Conservation (phyloP, 2,329 filamentous ascomycete genomes). For the Paecilomyces dactylethromorphus region DNA sequence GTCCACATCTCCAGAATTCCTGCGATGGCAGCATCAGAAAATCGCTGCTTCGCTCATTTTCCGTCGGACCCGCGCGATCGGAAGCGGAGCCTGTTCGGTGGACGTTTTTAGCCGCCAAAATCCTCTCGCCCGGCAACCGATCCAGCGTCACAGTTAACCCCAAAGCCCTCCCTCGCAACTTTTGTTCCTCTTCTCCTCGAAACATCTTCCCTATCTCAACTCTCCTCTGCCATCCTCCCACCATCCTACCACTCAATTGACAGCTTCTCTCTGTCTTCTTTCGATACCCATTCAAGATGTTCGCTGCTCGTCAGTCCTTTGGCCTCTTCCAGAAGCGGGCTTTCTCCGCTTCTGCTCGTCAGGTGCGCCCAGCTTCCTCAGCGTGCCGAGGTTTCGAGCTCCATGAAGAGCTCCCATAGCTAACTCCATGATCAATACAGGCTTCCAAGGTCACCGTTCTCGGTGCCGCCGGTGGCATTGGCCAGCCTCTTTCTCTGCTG, state of each 20-base stretch:
- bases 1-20: too few relatives aligned
- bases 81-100: constrained; percentile 11
- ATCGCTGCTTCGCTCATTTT: constrained; percentile 2
- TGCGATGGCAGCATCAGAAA: background rate
- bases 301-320: constrained; percentile 56
- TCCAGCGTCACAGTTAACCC: constrained; percentile 2
- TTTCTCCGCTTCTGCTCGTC: constrained; percentile 72
- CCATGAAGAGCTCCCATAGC: constrained; percentile 1
- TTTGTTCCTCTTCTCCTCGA: constrained; percentile 13
- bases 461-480: constrained; percentile 95
- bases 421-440: constrained; percentile 42
- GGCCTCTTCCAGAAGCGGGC: constrained; percentile 64
- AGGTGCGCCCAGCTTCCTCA: constrained; percentile 49
- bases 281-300: constrained; percentile 53
- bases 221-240: constrained; percentile 5
- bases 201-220: constrained; percentile 4
- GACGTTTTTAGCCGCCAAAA: constrained; percentile 10
- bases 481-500: constrained; percentile 93
- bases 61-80: constrained; percentile 10
- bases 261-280: constrained; percentile 2
- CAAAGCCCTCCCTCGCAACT: constrained; percentile 5
- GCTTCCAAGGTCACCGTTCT: constrained; percentile 96
- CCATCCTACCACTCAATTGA: constrained; percentile 2
- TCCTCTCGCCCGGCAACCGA: background rate
- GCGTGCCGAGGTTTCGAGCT: background rate